A percentile compares a stretch with the other conserved stretches of the same genome.
phyloP scores from a whole-genome alignment of 2,329 filamentous ascomycete species.

The Ophiostoma perfectum region DNA sequence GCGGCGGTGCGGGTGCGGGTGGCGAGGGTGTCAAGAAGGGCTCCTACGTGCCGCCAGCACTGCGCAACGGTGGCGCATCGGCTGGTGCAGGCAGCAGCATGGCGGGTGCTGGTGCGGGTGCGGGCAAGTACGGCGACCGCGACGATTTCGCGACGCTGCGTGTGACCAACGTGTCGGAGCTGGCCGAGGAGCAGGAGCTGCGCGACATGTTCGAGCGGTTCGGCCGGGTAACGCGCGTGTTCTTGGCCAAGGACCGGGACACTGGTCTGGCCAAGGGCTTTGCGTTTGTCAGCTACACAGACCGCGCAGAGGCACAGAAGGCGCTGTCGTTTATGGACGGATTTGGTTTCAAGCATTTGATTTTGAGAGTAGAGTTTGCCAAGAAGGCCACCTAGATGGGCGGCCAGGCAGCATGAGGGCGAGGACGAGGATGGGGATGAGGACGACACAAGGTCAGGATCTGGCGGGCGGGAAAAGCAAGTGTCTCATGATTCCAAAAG shows the following conservation, averaged over 20 bases:
- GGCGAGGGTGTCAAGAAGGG: conserved; percentile 63
- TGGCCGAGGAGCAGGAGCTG: conserved; percentile 92
- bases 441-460: background rate
- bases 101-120: conserved; percentile 43
- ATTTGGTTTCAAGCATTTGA: conserved; percentile 82
- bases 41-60: conserved; percentile 89
- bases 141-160: conserved; percentile 94
- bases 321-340: conserved; percentile 75
- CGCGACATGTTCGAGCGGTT: conserved; percentile 98
- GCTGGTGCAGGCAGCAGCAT: conserved; percentile 55
- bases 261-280: conserved; percentile 96
- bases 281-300: conserved; percentile 95
- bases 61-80: conserved; percentile 74
- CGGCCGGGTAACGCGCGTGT: conserved; percentile 93
- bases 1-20: conserved; percentile 43
- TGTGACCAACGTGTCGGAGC: conserved; percentile 97
- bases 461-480: conserved; percentile 10
- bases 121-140: conserved; percentile 81
- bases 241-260: conserved; percentile 95
- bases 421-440: background rate
- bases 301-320: conserved; percentile 81
- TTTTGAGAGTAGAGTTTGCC: conserved; percentile 80
- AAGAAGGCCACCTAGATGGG: conserved; percentile 55
- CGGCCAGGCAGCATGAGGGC: background rate
- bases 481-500: background rate